Conservation (phyloP, 2,329 filamentous ascomycete genomes). For the Mollisiaceae sp. region DNA sequence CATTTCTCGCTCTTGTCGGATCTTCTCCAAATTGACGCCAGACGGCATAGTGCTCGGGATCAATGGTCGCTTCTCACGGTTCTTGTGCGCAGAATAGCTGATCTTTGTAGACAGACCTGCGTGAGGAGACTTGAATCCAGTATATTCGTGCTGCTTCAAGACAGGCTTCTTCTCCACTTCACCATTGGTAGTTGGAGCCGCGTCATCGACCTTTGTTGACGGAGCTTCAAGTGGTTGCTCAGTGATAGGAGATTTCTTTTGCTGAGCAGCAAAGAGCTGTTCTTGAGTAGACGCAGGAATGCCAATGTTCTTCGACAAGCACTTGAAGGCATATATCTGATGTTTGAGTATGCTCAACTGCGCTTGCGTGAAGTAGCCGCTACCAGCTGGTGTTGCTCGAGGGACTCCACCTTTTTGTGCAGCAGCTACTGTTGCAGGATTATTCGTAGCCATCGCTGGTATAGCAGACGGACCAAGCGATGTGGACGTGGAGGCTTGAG, state of each 20-base stretch:
- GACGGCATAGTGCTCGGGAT: slow-evolving; percentile 89
- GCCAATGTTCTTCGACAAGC: slow-evolving; percentile 84
- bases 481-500: slow-evolving; percentile 34
- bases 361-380: slow-evolving; percentile 73
- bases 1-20: slow-evolving; percentile 85
- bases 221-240: slow-evolving; percentile 36
- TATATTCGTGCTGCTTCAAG: slow-evolving; percentile 59
- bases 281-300: slow-evolving; percentile 81
- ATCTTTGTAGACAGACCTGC: slow-evolving; percentile 56
- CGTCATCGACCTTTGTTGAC: slow-evolving; percentile 33
- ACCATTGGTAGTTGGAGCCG: slow-evolving; percentile 47
- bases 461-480: slow-evolving; percentile 41
- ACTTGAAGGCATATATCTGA: slow-evolving; percentile 91
- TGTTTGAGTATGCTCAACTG: slow-evolving; percentile 80
- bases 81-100: slow-evolving; percentile 78
- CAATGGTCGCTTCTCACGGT: slow-evolving; percentile 76
- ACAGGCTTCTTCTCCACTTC: slow-evolving; percentile 40
- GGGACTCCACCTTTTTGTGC: slow-evolving; percentile 37
- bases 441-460: slow-evolving; percentile 31
- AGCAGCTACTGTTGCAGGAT: slow-evolving; percentile 15
- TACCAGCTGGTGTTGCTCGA: slow-evolving; percentile 40
- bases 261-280: slow-evolving; percentile 77
- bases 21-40: slow-evolving; percentile 84
- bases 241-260: slow-evolving; percentile 55
- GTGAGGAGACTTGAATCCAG: slow-evolving; percentile 72